phyloP scores from a whole-genome alignment of 805 yeast species.

The Lipomyces starkeyi region DNA sequence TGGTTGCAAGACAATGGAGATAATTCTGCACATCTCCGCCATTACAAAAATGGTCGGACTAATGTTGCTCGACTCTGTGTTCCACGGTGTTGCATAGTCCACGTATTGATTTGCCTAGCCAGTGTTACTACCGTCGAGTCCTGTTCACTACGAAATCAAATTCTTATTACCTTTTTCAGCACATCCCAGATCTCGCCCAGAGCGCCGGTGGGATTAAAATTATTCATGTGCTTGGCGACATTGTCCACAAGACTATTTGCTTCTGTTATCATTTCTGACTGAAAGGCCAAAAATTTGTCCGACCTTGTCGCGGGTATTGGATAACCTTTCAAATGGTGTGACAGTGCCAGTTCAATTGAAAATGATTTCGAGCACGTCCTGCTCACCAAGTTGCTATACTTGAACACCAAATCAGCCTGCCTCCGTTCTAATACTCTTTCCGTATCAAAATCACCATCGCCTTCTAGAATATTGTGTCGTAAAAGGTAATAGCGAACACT shows the following conservation, averaged over 20 bases:
- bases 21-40: slow-evolving; percentile 71
- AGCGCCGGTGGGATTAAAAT: slow-evolving; percentile 62
- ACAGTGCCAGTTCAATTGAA: slow-evolving; percentile 41
- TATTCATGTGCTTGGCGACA: slow-evolving; percentile 20
- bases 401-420: slow-evolving; percentile 67
- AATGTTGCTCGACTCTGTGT: slow-evolving; percentile 7
- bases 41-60: slow-evolving; percentile 60
- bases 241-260: slow-evolving; percentile 10
- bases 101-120: slow-evolving; percentile 66
- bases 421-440: slow-evolving; percentile 55
- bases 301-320: slow-evolving; percentile 5
- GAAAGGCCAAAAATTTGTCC: slow-evolving; percentile 9
- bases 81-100: slow-evolving; percentile 81
- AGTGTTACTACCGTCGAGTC: not conserved
- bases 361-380: slow-evolving; percentile 78
- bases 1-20: slow-evolving; percentile 71
- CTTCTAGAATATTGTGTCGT: slow-evolving; percentile 73
- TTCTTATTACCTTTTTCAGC: not conserved
- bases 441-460: slow-evolving; percentile 81
- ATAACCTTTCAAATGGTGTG: slow-evolving; percentile 5
- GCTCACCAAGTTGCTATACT: slow-evolving; percentile 78
- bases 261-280: not conserved
- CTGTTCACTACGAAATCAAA: not conserved
- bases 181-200: slow-evolving; percentile 64
- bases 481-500: slow-evolving; percentile 71